Base-by-base conservation (phyloP, 164 flowering plant species). In the Magnolia sinica region DNA sequence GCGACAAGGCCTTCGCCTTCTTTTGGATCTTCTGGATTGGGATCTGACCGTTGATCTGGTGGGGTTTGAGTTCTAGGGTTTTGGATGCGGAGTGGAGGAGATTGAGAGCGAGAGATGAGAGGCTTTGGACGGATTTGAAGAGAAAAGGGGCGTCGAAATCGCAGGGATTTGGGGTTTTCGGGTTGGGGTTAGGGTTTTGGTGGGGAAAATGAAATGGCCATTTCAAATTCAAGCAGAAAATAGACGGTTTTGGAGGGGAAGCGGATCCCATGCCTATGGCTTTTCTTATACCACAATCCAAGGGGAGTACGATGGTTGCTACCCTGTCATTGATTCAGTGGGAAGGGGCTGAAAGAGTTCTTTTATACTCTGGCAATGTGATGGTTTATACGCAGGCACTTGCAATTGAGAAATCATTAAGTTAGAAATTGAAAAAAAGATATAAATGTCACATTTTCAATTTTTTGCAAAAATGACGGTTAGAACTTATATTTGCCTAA, bases 61-160 rank as follows among this genome's bases (percentile, higher is more conserved):
- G 74, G 76, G 80, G 10, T 24, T 23, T 23, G 13, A 82, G 75
- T 70, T 49, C 50, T 67, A 78, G 68, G 76, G 76, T 37, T 76
- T 79, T 78, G 14, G 87, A 76, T 8, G 86, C 77, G 18, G 92
- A 85, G 50, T 81, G 74, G 45, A 87, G 45, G 71, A 90, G 72
- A 79, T 81, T 80, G 72, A 79, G 64, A 58, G 91, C 89, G 4
- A 87, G 23, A 2, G 87, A 73, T 5, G 86, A 87, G 18, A 94
- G 58, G 59, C 10, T 88, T 70, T 88, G 93, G 29, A 92, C n/a
- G 9, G 98, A 89, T 76, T 86, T 88, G 85, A 96, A 86, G 18
- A 96, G 64, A 92, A 91, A 92, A 14, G 99, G 99, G 3, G 82
- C 73, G 2, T 92, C 93, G 24, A 85, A 81, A 24, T 67, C 78